phyloP scores from a whole-genome alignment of 306 rosid genomes.

The Sesbania bispinosa region DNA sequence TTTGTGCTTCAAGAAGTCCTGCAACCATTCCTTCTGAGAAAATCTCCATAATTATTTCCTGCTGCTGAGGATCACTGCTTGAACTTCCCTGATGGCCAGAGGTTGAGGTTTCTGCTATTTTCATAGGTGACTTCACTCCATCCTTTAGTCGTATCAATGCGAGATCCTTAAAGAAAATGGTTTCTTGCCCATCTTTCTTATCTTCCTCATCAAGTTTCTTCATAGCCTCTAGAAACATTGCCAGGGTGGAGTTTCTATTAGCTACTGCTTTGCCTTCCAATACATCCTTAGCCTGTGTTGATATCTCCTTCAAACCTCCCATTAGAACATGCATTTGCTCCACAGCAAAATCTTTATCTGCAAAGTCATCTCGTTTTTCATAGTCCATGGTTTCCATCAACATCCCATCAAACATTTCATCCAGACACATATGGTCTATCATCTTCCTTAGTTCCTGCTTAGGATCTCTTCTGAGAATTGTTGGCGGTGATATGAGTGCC shows the following conservation, averaged over 20 bases:
- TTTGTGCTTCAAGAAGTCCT: conserved; percentile 4
- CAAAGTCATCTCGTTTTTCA: neutral
- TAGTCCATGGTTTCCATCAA: neutral
- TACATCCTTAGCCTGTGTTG: neutral
- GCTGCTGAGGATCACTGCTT: neutral
- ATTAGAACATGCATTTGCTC: neutral
- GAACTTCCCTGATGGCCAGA: neutral
- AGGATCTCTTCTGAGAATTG: neutral
- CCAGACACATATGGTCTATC: too few species aligned
- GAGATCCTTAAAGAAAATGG: too few species aligned
- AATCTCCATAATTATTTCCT: neutral
- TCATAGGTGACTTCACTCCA: neutral
- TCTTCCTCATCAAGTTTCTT: neutral
- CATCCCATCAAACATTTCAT: neutral
- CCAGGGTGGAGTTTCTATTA: neutral
- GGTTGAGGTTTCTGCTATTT: neutral
- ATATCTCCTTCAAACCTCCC: neutral
- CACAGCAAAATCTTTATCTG: neutral
- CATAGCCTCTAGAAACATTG: neutral
- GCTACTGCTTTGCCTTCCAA: neutral
- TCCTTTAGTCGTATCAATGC: neutral
- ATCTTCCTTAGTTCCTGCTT: neutral
- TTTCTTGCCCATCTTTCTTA: too few species aligned
- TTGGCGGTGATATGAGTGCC: neutral
- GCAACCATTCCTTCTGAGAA: neutral